phyloP scores from a whole-genome alignment of 78 protist genomes.

The Parvularia atlantis region DNA sequence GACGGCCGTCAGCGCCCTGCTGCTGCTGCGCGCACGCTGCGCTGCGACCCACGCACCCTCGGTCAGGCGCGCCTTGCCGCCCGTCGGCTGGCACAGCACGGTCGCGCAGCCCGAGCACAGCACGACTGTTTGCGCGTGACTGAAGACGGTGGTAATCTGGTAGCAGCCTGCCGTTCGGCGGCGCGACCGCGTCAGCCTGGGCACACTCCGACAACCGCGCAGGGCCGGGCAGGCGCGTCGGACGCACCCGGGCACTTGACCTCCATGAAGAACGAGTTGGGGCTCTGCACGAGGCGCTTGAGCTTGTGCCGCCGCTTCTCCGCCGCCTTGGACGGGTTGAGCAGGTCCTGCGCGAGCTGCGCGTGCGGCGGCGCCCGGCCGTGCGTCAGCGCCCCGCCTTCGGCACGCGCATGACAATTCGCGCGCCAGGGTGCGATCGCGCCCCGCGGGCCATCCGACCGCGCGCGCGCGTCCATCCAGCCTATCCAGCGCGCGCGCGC shows the following conservation, averaged over 20 bases:
- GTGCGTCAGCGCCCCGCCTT: too few relatives aligned
- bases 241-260: conserved; percentile 92
- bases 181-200: not conserved
- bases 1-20: too few relatives aligned
- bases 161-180: conserved; percentile 38
- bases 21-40: too few relatives aligned
- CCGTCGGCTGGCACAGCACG: conserved; percentile 96
- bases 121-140: conserved; percentile 93
- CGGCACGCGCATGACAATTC: too few relatives aligned
- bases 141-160: conserved; percentile 65
- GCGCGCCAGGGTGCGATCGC: too few relatives aligned
- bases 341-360: conserved; percentile 64
- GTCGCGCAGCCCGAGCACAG: conserved; percentile 85
- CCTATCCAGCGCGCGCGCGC: too few relatives aligned
- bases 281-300: conserved; percentile 95
- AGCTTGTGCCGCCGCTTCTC: conserved; percentile 90
- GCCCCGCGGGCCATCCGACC: too few relatives aligned
- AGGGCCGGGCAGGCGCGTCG: not conserved
- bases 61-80: conserved; percentile 92
- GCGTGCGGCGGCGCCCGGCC: too few relatives aligned
- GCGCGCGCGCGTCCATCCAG: too few relatives aligned
- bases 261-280: conserved; percentile 97
- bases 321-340: conserved; percentile 73
- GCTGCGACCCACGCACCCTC: conserved; percentile 61
- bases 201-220: not conserved